Conservation (phyloP, 2,329 filamentous ascomycete species). For the Venturia nashicola region DNA sequence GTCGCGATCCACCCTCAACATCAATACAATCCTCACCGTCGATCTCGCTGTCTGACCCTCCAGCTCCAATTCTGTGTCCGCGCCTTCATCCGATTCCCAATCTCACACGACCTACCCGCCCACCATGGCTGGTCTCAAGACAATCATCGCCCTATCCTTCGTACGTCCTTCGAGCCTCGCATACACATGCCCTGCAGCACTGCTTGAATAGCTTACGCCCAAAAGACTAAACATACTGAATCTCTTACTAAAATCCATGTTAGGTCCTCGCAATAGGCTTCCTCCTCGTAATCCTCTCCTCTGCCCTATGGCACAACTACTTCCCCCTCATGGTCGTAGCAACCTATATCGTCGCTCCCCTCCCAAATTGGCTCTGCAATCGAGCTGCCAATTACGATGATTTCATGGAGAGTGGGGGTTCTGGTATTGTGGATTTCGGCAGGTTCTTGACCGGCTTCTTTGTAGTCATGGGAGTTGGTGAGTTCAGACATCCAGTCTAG, state of each 20-base stretch:
- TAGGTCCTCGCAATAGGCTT: slow-evolving; percentile 93
- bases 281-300: slow-evolving; percentile 95
- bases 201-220: too few relatives aligned
- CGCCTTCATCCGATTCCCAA: not conserved
- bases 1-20: not conserved
- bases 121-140: slow-evolving; percentile 83
- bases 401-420: slow-evolving; percentile 77
- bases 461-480: slow-evolving; percentile 95
- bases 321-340: slow-evolving; percentile 89
- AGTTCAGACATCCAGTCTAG: slow-evolving; percentile 24
- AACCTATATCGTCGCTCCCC: slow-evolving; percentile 83
- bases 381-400: slow-evolving; percentile 88
- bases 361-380: slow-evolving; percentile 93
- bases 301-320: slow-evolving; percentile 89
- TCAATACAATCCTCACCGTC: not conserved
- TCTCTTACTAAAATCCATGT: not conserved
- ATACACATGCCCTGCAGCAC: too few relatives aligned
- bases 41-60: too few relatives aligned
- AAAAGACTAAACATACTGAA: too few relatives aligned
- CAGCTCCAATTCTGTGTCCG: not conserved
- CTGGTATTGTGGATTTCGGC: slow-evolving; percentile 81
- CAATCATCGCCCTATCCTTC: slow-evolving; percentile 97
- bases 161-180: slow-evolving; percentile 35
- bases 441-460: slow-evolving; percentile 91
- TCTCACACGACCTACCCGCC: slow-evolving; percentile 14